These are phyloP conservation scores for Hygrocybe punicea DNA, from an alignment of 768 basidiomycete genomes.

Conservation along the genomic window DNA sequence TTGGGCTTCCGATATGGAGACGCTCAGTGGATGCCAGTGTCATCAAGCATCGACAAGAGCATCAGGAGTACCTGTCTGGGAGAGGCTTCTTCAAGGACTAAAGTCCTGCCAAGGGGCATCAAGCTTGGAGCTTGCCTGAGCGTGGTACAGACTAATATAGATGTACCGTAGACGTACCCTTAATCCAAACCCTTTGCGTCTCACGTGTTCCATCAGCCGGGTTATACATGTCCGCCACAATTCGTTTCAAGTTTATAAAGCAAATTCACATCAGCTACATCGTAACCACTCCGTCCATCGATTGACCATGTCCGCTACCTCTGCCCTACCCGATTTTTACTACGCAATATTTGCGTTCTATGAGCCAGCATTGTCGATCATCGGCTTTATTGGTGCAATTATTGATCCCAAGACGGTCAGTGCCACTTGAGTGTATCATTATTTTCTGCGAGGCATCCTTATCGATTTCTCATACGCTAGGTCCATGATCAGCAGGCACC, in stretches of 20 bases:
- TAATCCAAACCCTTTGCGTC: too few species aligned
- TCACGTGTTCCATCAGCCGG: constrained; percentile 12
- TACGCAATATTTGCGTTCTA: constrained; percentile 71
- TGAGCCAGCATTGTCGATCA: constrained; percentile 62
- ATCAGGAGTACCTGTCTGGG: constrained; percentile 33
- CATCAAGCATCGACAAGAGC: constrained; percentile 32
- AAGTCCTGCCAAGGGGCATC: not conserved
- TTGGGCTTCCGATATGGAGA: constrained; percentile 41
- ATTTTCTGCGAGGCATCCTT: not conserved
- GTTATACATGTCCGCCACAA: too few species aligned
- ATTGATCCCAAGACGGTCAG: constrained; percentile 58
- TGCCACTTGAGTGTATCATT: too few species aligned
- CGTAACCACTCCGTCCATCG: too few species aligned
- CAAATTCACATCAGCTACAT: too few species aligned
- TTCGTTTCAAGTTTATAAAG: too few species aligned
- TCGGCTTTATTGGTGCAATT: constrained; percentile 65
- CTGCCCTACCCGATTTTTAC: constrained; percentile 71
- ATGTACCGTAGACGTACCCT: not conserved
- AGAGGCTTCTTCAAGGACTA: constrained; percentile 16
- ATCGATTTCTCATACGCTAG: constrained; percentile 34
- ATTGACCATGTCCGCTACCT: constrained; percentile 47
- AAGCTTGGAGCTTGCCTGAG: not conserved
- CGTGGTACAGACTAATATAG: not conserved
- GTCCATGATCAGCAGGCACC: constrained; percentile 74
- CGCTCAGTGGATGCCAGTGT: constrained; percentile 36